Base-by-base conservation (phyloP, 1,284 basidiomycete species). In the Termitomyces sp. region DNA sequence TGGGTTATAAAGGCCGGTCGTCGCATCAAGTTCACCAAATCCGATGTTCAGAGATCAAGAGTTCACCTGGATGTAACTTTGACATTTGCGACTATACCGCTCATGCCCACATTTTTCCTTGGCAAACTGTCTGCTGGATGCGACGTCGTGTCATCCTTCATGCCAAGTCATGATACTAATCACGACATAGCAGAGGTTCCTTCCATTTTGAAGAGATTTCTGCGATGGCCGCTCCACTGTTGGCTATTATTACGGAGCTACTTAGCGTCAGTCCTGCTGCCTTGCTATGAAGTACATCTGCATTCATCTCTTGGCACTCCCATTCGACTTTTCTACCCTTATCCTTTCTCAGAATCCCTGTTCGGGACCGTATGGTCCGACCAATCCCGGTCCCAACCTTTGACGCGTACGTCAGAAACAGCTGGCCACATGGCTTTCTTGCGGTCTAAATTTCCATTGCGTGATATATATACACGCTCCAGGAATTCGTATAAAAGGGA, bases 401-500 rank as follows among this genome's bases (percentile, higher is more conserved):
- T 39, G 47, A 17, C 53, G n/a, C 31, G 45, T 44, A 43, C 44
- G 38, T 54, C 34, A 17, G 34, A 48, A 10, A 24, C 10, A 48
- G 9, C 47, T 48, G 24, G n/a, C 47, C 47, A 48, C 47, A 38
- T 48, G 46, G 24, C 5, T 31, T 9, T 34, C 8, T 15, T 38
- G 34, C 12, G 28, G 47, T 36, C 26, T 10, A 36, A 28, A 28
- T 7, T 5, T 48, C 24, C 47, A 48, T 12, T 51, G 34, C 28
- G 24, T 57, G 52, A 54, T 52, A 30, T 5, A 41, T 6, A 34
- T 2, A 44, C n/a, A 8, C 10, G 19, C 34, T 19, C 21, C 34
- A 36, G 17, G n/a, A 38, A 38, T 24, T 47, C 31, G 21, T 53
- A 60, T 56, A 58, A 61, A 55, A 57, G 30, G 43, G 50, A 31